Percentiles rank a stretch among this genome's conserved stretches.
phyloP scores from a whole-genome alignment of 495 filamentous ascomycete genomes.

The Penicillium macrosclerotiorum region DNA sequence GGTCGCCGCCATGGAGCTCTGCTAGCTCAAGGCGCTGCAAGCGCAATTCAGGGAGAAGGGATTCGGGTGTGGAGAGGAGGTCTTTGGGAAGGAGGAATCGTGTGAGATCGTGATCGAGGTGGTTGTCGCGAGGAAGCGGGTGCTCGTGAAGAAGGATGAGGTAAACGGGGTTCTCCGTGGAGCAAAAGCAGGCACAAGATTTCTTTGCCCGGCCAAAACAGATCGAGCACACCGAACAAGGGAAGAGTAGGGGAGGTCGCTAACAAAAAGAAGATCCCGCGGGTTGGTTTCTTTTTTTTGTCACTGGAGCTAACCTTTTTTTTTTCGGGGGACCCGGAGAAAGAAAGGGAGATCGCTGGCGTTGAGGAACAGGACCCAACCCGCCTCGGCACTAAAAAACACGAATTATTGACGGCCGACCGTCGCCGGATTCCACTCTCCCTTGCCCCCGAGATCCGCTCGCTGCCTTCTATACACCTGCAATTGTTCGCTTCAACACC shows the following conservation, averaged over 20 bases:
- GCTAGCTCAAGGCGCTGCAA: slow-evolving; percentile 38
- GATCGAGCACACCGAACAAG: no score
- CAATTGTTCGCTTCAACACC: not conserved
- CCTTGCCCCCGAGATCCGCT: not conserved
- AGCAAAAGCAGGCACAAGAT: slow-evolving; percentile 14
- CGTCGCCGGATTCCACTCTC: slow-evolving; percentile 19
- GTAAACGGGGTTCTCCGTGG: slow-evolving; percentile 24
- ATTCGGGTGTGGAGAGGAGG: not conserved
- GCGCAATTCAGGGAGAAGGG: slow-evolving; percentile 17
- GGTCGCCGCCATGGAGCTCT: slow-evolving; percentile 43
- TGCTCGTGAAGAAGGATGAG: slow-evolving; percentile 16
- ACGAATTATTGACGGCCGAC: slow-evolving; percentile 19
- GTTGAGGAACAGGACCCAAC: no score
- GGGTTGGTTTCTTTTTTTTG: not conserved
- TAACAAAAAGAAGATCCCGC: not conserved
- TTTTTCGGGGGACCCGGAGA: slow-evolving; percentile 6
- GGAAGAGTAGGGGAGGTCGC: not conserved
- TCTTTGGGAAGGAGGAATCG: not conserved
- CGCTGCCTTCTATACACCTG: not conserved
- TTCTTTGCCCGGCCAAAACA: slow-evolving; percentile 1
- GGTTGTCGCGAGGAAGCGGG: slow-evolving; percentile 6
- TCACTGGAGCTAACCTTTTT: slow-evolving; percentile 1
- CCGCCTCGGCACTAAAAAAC: not conserved
- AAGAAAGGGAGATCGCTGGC: not conserved
- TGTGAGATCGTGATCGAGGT: slow-evolving; percentile 4